These are phyloP conservation scores for Phytophthora cryptogea DNA, from an alignment of 352 stramenopile species.

Conservation along the genomic window DNA sequence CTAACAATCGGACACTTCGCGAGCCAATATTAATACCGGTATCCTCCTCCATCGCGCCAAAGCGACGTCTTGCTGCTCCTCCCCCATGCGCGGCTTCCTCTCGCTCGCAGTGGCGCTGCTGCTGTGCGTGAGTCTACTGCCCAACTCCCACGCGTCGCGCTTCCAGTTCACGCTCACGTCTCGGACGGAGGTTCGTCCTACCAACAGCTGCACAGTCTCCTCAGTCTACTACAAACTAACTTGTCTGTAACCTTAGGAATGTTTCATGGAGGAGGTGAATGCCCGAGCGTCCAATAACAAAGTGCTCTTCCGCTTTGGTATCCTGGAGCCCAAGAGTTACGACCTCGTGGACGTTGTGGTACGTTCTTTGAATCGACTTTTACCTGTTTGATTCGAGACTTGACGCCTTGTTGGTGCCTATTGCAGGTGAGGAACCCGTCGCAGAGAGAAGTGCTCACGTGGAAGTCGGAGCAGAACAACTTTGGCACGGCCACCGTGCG, in stretches of 20 bases:
- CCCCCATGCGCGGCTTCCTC: conserved; percentile 24
- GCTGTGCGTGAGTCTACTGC: conserved; percentile 17
- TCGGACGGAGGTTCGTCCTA: conserved; percentile 36
- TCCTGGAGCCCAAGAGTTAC: conserved; percentile 56
- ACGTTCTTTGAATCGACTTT: conserved; percentile 1
- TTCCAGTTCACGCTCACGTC: conserved; percentile 56
- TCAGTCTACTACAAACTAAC: not conserved
- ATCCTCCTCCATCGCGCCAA: conserved; percentile 14
- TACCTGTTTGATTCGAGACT: not conserved
- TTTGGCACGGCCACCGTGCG: conserved; percentile 57
- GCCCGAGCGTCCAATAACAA: conserved; percentile 59
- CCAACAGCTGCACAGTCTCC: not conserved
- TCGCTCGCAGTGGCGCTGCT: conserved; percentile 23
- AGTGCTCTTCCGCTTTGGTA: conserved; percentile 65
- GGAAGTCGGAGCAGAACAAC: conserved; percentile 68
- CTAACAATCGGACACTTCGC: conserved; percentile 10
- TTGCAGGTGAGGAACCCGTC: conserved; percentile 60
- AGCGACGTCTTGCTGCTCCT: conserved; percentile 5
- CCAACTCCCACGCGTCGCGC: conserved; percentile 35
- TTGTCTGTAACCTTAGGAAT: conserved; percentile 39
- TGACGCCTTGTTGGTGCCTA: not conserved
- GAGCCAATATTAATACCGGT: conserved; percentile 2
- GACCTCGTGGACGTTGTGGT: conserved; percentile 61
- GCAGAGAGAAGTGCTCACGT: conserved; percentile 48
- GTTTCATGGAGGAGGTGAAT: conserved; percentile 62